These are phyloP conservation scores for Sugiyamaella smithiae DNA, from an alignment of 805 yeast species.

Conservation along the genomic window DNA sequence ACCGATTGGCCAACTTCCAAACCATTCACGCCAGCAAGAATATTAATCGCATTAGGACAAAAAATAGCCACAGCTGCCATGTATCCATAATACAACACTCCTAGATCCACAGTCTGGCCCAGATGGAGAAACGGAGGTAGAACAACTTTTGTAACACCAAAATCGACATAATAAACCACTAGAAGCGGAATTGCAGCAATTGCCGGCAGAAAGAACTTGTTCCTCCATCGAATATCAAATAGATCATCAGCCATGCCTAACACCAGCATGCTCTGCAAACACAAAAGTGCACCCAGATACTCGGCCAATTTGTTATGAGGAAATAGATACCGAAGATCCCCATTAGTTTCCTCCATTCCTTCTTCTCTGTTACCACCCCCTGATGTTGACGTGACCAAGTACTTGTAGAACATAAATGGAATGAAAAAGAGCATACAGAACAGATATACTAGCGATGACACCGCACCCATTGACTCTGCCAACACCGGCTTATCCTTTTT, in stretches of 20 bases:
- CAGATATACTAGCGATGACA: conserved; percentile 76
- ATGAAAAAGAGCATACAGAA: conserved; percentile 79
- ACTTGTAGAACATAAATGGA: conserved; percentile 82
- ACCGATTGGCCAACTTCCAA: conserved; percentile 94
- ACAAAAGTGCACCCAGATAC: conserved; percentile 78
- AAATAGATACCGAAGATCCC: conserved; percentile 38
- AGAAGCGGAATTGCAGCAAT: conserved; percentile 89
- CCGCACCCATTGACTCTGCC: conserved; percentile 93
- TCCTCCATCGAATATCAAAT: conserved; percentile 96
- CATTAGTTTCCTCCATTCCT: conserved; percentile 31
- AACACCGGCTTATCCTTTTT: conserved; percentile 70
- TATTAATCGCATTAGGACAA: conserved; percentile 94
- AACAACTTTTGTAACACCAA: conserved; percentile 83
- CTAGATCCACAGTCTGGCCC: conserved; percentile 61
- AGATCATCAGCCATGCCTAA: conserved; percentile 92
- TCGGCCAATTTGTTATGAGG: conserved; percentile 84
- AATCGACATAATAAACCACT: conserved; percentile 89
- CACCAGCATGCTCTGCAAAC: conserved; percentile 77
- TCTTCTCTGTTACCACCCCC: conserved; percentile 58
- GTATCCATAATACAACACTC: conserved; percentile 74
- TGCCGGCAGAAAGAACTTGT: conserved; percentile 93
- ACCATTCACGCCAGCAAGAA: conserved; percentile 94
- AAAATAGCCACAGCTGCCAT: conserved; percentile 92
- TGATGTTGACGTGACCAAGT: conserved; percentile 55
- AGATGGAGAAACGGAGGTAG: conserved; percentile 64